These are phyloP conservation scores for Caryopteris hybrid DNA, from an alignment of 305 asterid species.

Conservation along the genomic window DNA sequence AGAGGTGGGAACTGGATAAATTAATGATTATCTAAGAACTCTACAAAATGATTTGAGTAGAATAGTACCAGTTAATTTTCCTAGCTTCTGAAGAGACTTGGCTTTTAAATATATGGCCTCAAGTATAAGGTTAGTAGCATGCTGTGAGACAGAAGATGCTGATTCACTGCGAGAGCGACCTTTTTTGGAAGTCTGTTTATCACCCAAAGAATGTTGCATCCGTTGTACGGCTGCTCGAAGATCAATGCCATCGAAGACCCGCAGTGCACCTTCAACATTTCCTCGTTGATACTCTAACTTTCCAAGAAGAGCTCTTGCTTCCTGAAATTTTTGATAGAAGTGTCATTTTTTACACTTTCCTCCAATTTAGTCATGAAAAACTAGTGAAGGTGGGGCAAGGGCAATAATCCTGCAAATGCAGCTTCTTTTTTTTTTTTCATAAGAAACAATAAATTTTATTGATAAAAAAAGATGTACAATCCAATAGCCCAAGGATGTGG, in stretches of 20 bases:
- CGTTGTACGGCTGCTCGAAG: constrained; percentile 89
- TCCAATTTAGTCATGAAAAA: constrained; percentile 21
- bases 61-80: constrained; percentile 62
- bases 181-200: constrained; percentile 64
- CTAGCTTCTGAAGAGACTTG: constrained; percentile 94
- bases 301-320: constrained; percentile 98
- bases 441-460: no score
- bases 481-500: no score
- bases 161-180: constrained; percentile 68
- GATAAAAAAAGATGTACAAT: no score
- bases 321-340: constrained; percentile 54
- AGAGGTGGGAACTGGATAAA: constrained; percentile 2
- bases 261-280: constrained; percentile 91
- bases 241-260: constrained; percentile 95
- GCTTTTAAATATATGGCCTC: constrained; percentile 96
- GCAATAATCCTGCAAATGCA: constrained; percentile 13
- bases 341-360: constrained; percentile 28
- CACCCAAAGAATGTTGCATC: constrained; percentile 64
- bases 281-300: constrained; percentile 97
- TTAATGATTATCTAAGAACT: not conserved
- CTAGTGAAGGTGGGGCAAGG: constrained; percentile 22
- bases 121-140: constrained; percentile 86
- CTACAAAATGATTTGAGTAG: constrained; percentile 13
- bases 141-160: constrained; percentile 54
- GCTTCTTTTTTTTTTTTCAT: no score